Evolutionary conservation across 163 green algal genomes (phyloP).

Genomic region (Prototheca wickerhamii): DNA sequence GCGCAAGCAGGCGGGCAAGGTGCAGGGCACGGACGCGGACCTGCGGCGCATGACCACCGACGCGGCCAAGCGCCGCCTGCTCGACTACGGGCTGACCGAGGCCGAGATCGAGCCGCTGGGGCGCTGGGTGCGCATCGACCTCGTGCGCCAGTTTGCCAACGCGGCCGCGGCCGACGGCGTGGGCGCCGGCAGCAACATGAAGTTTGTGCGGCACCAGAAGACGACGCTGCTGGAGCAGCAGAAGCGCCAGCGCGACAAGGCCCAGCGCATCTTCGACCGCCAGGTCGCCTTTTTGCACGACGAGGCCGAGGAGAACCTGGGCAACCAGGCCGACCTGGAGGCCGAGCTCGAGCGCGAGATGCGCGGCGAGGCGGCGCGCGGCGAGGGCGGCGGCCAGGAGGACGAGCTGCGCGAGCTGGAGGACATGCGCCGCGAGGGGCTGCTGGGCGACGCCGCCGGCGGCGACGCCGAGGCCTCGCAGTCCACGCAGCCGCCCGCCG

Average conservation of each 20-base stretch:
- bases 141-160: slow-evolving; percentile 29
- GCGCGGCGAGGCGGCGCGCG: background rate
- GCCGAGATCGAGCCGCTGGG: slow-evolving; percentile 24
- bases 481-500: background rate
- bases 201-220: slow-evolving; percentile 32
- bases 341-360: slow-evolving; percentile 18
- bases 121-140: slow-evolving; percentile 27
- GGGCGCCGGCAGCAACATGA: slow-evolving; percentile 2
- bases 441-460: slow-evolving; percentile 8
- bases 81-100: slow-evolving; percentile 24
- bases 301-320: slow-evolving; percentile 20
- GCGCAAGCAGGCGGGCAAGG: slow-evolving; percentile 23
- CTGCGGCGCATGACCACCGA: slow-evolving; percentile 34
- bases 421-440: slow-evolving; percentile 25
- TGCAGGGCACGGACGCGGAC: slow-evolving; percentile 37
- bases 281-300: slow-evolving; percentile 26
- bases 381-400: too few species aligned
- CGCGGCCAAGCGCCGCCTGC: slow-evolving; percentile 22
- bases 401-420: slow-evolving; percentile 28
- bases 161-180: slow-evolving; percentile 23
- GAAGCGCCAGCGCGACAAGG: slow-evolving; percentile 17
- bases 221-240: slow-evolving; percentile 31
- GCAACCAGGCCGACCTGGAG: slow-evolving; percentile 24
- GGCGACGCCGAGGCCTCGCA: slow-evolving; percentile 4
- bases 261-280: slow-evolving; percentile 21